Percentiles rank a stretch among this genome's conserved stretches.
Conservation (phyloP, 2,329 filamentous ascomycete genomes). For the Eutypella sp. region DNA sequence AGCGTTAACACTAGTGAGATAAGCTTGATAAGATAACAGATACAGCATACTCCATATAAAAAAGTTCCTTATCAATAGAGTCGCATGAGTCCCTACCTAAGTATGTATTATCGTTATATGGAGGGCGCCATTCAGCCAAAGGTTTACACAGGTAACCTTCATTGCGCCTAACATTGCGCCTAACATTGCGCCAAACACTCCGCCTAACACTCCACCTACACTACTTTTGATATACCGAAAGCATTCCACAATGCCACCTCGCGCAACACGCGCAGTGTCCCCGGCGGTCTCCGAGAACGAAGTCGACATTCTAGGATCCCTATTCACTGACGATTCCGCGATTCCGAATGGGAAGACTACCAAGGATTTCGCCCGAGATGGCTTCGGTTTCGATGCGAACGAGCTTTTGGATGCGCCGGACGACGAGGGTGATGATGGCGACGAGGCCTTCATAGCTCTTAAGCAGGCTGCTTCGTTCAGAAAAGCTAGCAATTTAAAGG, state of each 20-base stretch:
- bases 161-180: too few species aligned
- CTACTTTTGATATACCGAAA: neutral
- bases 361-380: slow-evolving; percentile 30
- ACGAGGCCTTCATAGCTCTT: slow-evolving; percentile 87
- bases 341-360: slow-evolving; percentile 37
- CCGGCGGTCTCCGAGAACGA: slow-evolving; percentile 85
- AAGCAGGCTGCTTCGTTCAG: slow-evolving; percentile 83
- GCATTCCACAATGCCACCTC: slow-evolving; percentile 45
- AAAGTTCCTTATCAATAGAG: neutral
- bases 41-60: too few species aligned
- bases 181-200: too few species aligned
- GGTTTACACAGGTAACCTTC: too few species aligned
- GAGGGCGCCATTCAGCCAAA: too few species aligned
- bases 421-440: slow-evolving; percentile 54
- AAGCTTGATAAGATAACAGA: neutral
- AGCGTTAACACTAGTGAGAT: too few species aligned
- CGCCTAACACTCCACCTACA: too few species aligned
- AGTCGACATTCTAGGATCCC: slow-evolving; percentile 77
- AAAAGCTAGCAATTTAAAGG: slow-evolving; percentile 76
- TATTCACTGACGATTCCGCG: slow-evolving; percentile 61
- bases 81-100: neutral
- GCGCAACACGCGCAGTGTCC: slow-evolving; percentile 65
- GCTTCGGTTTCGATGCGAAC: slow-evolving; percentile 51
- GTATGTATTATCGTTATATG: neutral
- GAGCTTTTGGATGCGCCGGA: slow-evolving; percentile 57